Evolutionary conservation across 1,284 basidiomycete genomes (phyloP).

Genomic region (Papiliotrema terrestris): DNA sequence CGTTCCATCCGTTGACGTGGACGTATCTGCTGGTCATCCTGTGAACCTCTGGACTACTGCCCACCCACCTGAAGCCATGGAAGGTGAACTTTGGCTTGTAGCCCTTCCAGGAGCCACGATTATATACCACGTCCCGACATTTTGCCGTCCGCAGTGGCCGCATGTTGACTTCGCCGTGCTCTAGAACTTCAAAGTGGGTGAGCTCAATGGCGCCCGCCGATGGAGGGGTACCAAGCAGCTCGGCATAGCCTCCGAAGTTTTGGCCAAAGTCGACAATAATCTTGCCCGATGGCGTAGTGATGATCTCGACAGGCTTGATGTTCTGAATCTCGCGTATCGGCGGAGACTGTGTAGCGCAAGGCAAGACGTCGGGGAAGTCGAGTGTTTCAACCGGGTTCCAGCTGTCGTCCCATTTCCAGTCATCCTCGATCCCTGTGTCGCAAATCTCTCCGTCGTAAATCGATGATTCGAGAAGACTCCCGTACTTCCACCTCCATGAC

Average conservation of each 20-base stretch:
- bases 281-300: constrained; percentile 28
- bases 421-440: constrained; percentile 13
- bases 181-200: constrained; percentile 23
- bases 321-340: constrained; percentile 14
- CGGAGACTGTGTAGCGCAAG: constrained; percentile 29
- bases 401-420: too few species aligned
- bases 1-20: constrained; percentile 7
- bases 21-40: constrained; percentile 9
- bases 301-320: constrained; percentile 25
- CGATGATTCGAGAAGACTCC: constrained; percentile 22
- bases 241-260: constrained; percentile 36
- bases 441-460: constrained; percentile 37
- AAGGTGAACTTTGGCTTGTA: constrained; percentile 40
- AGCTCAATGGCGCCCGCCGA: not conserved
- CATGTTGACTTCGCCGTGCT: constrained; percentile 25
- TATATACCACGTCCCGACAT: constrained; percentile 17
- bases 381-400: constrained; percentile 8
- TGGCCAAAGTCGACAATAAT: constrained; percentile 40
- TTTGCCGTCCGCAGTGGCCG: constrained; percentile 20
- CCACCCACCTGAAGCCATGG: constrained; percentile 28
- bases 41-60: not conserved
- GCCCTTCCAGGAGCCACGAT: constrained; percentile 7
- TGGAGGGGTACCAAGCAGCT: constrained; percentile 5
- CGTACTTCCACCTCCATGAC: constrained; percentile 21
- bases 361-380: constrained; percentile 11